Percentiles rank a stretch among this genome's conserved stretches.
Conservation (phyloP, 768 basidiomycete genomes). For the Lentinula sp. region DNA sequence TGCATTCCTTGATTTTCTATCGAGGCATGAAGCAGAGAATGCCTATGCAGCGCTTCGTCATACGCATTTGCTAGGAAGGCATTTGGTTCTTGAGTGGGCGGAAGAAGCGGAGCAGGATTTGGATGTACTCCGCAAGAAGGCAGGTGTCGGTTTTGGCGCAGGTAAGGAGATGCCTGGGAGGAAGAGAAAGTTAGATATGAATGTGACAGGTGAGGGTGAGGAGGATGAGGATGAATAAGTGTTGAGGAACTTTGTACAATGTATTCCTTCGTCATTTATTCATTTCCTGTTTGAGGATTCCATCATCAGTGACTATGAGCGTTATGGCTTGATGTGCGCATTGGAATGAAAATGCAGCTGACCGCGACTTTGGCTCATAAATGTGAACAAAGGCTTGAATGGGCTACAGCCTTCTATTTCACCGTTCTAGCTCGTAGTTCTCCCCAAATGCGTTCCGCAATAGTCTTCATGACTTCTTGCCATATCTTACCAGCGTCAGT, state of each 20-base stretch:
- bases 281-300: too few species aligned
- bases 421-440: neutral
- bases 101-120: slow-evolving; percentile 76
- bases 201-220: slow-evolving; percentile 27
- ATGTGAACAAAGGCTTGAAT: neutral
- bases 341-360: too few species aligned
- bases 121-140: slow-evolving; percentile 71
- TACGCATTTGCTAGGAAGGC: slow-evolving; percentile 93
- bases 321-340: too few species aligned
- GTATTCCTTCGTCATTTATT: too few species aligned
- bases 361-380: too few species aligned
- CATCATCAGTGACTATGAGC: too few species aligned
- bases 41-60: slow-evolving; percentile 84
- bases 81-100: slow-evolving; percentile 94
- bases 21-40: slow-evolving; percentile 83
- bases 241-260: neutral
- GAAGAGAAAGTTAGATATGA: slow-evolving; percentile 66
- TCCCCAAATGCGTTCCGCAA: slow-evolving; percentile 1
- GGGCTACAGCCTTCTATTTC: neutral
- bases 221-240: slow-evolving; percentile 23
- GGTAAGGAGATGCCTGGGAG: slow-evolving; percentile 58
- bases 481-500: slow-evolving; percentile 7
- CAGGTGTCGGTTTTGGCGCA: slow-evolving; percentile 69
- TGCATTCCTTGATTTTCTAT: slow-evolving; percentile 93
- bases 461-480: slow-evolving; percentile 8